Base-by-base conservation (phyloP, 306 rosid genomes). In the Potentilla sterilis region DNA sequence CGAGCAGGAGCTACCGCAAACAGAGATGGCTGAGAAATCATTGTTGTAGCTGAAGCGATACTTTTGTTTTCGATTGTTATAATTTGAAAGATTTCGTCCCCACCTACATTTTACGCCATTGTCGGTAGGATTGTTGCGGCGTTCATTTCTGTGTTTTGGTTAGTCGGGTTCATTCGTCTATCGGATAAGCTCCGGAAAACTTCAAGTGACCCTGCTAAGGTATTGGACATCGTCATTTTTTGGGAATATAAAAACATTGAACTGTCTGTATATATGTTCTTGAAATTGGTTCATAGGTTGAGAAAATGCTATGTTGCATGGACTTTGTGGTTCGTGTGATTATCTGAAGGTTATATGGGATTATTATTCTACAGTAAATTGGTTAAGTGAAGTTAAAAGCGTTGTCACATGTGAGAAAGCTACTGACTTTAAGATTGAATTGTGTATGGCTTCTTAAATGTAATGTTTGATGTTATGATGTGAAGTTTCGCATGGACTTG, bases 91-190 rank as follows among this genome's bases (percentile, higher is more conserved):
- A 80, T 96, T 72, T 85, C 93, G 0, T 92, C 98, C 0, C 99
- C 98, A 2, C 89, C 89, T 38, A 96, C 99, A 9, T 92, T 96
- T 84, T 96, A 96, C 82, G 88, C 98, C 44, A 96, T 97, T 9
- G 87, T 98, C 0, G 96, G 93, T 63, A 93, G 98, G 76, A 90
- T 96, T 80, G 98, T 83, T 5, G 98, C 98, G 0, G 97, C 93
- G 0, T 96, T 96, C 86, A 80, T 96, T 69, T 96, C 98, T 0
- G 97, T 96, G 77, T 96, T 96, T 75, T 96, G 97, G 98, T 96
- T 97, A 19, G 92, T 96, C 68, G 97, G 99, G 6, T 92, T 92
- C 78, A 91, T 96, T 75, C 90, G 99, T 40, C 98, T 96, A 7
- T 86, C 99, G 14, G 97, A 92, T 9, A 96, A 63, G 89, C 99